These are phyloP conservation scores for Hydnomerulius pinastri DNA, from an alignment of 768 basidiomycete species.

Conservation along the genomic window DNA sequence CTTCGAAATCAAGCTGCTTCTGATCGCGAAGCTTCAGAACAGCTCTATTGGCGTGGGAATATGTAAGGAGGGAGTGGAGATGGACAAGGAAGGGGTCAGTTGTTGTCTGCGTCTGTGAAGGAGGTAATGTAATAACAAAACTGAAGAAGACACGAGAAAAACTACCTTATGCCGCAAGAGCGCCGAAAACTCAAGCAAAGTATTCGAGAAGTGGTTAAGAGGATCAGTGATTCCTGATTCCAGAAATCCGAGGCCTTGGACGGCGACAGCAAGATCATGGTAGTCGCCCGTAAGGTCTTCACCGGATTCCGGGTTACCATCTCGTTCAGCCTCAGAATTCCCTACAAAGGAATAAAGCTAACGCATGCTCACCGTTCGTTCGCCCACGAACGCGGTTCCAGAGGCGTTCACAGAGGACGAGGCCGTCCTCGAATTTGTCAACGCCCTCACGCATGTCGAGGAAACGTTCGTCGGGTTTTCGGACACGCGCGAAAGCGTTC, in stretches of 20 bases:
- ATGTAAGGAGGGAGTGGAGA: constrained; percentile 89
- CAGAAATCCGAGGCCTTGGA: constrained; percentile 96
- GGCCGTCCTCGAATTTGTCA: constrained; percentile 97
- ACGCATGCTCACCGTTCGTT: constrained; percentile 73
- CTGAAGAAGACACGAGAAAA: constrained; percentile 1
- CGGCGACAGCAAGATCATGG: constrained; percentile 93
- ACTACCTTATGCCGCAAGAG: constrained; percentile 80
- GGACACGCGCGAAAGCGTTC: constrained; percentile 93
- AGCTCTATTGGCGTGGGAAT: constrained; percentile 90
- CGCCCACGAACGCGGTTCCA: constrained; percentile 78
- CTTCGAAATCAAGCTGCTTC: constrained; percentile 98
- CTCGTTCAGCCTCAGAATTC: constrained; percentile 84
- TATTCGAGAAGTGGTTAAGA: constrained; percentile 95
- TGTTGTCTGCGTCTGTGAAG: constrained; percentile 76
- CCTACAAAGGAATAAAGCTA: constrained; percentile 31
- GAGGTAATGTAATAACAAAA: constrained; percentile 1
- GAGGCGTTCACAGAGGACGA: constrained; percentile 76
- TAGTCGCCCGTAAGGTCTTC: constrained; percentile 98
- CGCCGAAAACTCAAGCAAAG: constrained; percentile 92
- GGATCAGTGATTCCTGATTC: constrained; percentile 99
- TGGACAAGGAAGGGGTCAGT: constrained; percentile 91
- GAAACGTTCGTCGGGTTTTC: constrained; percentile 97
- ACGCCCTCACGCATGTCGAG: constrained; percentile 87
- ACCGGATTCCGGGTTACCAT: constrained; percentile 74
- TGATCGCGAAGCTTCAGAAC: constrained; percentile 96